Evolutionary conservation across 495 filamentous ascomycete genomes (phyloP), one percentile per base, ranked within the genome.

Genomic region (Penicillium desertorum): DNA sequence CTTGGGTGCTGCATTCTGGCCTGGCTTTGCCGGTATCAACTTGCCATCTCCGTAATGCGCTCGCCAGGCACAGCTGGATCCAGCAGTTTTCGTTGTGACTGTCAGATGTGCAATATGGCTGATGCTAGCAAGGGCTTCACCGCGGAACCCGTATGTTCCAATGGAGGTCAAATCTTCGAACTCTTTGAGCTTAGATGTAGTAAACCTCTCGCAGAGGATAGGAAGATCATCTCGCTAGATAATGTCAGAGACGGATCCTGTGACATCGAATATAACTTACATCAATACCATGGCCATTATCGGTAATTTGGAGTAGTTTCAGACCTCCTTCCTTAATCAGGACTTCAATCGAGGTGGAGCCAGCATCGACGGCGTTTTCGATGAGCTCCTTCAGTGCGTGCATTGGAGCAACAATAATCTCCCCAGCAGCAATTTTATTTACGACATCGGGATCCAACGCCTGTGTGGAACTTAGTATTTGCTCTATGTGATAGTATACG

Each of bases 401-500:
- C 57, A 98, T 92, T 22, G 95, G 95, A 11, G 95, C 94, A 50
- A 98, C 91, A 51, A 99, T 98, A 59, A 98, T 99, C 69, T 99
- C 95, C 16, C 95, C 95, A n/a, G 95, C 95, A 8, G 95, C 95
- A 63, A 99, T 99, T 75, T 97, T 98, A 76, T 98, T 98, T 56
- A 98, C 90, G 41, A 99, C 95, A 79, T 96, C 91, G 66, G 89
- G 88, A 68, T 96, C 89, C 17, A 99, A 83, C 27, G 92, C 87
- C 90, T 96, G 46, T 16, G 16, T 22, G 51, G 45, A 52, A 49
- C 19, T 47, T 14, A 56, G 39, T 19, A 30, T 17, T 29, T 36
- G 14, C 25, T 44, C 3, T 23, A 50, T 17, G 6, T 25, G 16
- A 25, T 39, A 51, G 16, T 43, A 42, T 10, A 54, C 45, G 29